Conservation (phyloP, 2,329 filamentous ascomycete genomes). For the Pestalotiopsis sp. region DNA sequence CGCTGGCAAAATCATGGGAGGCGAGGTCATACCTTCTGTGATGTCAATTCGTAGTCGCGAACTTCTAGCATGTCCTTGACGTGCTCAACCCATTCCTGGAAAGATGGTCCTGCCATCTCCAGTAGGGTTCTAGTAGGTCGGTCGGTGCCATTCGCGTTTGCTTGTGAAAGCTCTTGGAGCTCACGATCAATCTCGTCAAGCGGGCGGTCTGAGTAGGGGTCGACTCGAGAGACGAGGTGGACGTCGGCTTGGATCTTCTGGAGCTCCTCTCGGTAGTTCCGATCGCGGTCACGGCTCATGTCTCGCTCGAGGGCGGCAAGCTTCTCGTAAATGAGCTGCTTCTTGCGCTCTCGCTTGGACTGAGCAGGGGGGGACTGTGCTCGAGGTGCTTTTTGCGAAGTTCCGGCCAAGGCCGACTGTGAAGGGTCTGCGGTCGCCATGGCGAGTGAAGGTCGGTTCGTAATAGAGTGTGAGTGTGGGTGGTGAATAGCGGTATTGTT, state of each 20-base stretch:
- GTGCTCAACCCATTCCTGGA: constrained; percentile 81
- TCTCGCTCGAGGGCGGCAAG: constrained; percentile 75
- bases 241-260: constrained; percentile 76
- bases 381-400: constrained; percentile 1
- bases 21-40: constrained; percentile 68
- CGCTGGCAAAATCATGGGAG: neutral
- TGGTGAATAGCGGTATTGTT: neutral
- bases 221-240: constrained; percentile 58
- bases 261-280: constrained; percentile 85
- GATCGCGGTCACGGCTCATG: constrained; percentile 80
- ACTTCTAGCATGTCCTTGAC: constrained; percentile 88
- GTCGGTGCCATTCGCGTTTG: constrained; percentile 36
- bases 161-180: constrained; percentile 37
- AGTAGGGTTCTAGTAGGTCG: constrained; percentile 58
- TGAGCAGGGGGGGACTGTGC: constrained; percentile 27
- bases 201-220: constrained; percentile 68
- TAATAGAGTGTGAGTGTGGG: neutral
- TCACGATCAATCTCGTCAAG: constrained; percentile 48
- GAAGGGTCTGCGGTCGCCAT: constrained; percentile 12
- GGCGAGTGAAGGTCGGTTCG: neutral
- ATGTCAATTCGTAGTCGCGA: constrained; percentile 79
- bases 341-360: constrained; percentile 90
- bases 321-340: constrained; percentile 79
- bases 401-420: constrained; percentile 8
- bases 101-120: constrained; percentile 80